A percentile compares a stretch with the other conserved stretches of the same genome.
phyloP scores from a whole-genome alignment of 495 filamentous ascomycete genomes.

The Neurospora discreta region DNA sequence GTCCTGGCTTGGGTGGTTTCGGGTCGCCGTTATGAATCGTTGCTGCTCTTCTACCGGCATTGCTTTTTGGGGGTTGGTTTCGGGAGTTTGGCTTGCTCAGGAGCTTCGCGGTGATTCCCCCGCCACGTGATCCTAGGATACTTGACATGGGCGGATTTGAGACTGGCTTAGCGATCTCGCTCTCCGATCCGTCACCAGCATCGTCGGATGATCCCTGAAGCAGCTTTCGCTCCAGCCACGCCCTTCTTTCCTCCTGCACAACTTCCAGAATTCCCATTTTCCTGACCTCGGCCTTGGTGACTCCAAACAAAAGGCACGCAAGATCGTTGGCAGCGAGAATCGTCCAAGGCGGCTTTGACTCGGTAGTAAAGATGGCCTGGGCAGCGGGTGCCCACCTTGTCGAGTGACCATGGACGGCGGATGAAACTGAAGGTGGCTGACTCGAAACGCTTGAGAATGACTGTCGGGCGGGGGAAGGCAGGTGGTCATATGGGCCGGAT shows the following conservation, averaged over 20 bases:
- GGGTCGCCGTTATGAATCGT: slow-evolving; percentile 68
- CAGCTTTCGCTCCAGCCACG: slow-evolving; percentile 86
- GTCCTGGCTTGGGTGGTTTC: slow-evolving; percentile 42
- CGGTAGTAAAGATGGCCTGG: slow-evolving; percentile 94
- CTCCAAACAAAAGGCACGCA: slow-evolving; percentile 90
- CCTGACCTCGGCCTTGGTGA: slow-evolving; percentile 84
- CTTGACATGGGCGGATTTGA: slow-evolving; percentile 37
- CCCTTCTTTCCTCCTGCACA: slow-evolving; percentile 72
- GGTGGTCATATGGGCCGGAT: slow-evolving; percentile 32
- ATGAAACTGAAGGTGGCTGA: slow-evolving; percentile 21
- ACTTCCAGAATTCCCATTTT: slow-evolving; percentile 94
- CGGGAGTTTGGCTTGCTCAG: slow-evolving; percentile 81
- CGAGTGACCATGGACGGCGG: slow-evolving; percentile 65
- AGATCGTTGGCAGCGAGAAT: slow-evolving; percentile 96
- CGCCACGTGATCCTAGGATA: slow-evolving; percentile 48
- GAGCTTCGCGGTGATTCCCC: slow-evolving; percentile 74
- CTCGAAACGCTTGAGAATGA: slow-evolving; percentile 22
- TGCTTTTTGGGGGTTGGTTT: slow-evolving; percentile 31
- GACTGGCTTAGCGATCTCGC: slow-evolving; percentile 29
- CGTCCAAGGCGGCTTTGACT: slow-evolving; percentile 80
- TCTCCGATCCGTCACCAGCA: slow-evolving; percentile 32
- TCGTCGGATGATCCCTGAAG: slow-evolving; percentile 37
- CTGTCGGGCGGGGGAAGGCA: slow-evolving; percentile 32
- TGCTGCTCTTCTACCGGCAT: slow-evolving; percentile 43
- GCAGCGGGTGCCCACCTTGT: slow-evolving; percentile 83